Base-by-base conservation (phyloP, 495 filamentous ascomycete species). In the Daldinia grandis region DNA sequence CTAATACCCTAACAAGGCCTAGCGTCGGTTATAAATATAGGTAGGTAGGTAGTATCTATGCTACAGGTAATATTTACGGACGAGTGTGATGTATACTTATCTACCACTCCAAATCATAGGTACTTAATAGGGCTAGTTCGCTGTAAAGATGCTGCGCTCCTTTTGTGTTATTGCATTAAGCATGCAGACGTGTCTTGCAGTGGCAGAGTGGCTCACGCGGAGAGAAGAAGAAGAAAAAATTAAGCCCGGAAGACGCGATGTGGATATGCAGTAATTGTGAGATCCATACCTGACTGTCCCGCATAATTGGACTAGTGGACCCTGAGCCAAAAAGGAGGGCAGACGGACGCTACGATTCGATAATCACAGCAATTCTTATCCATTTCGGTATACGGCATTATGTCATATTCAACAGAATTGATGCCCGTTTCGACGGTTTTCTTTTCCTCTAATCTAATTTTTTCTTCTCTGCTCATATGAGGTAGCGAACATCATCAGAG, bases 131-230 rank as follows among this genome's bases (percentile, higher is more conserved):
- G 7, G 30, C 40, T 47, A 47, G 42, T 6, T 47, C 4, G 12
- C 42, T 24, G 7, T 17, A 44, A 17, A 44, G 19, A 44, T 47
- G 17, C 17, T 21, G 17, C 6, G 42, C 42, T 24, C 7, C 27
- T 17, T 38, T 31, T 12, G 9, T 8, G 4, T 57, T 57, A 57
- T 57, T 57, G 17, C 54, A 35, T 38, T 58, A 42, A 19, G n/a
- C 49, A 28, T 40, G 19, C 28, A 60, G 58, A 58, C 53, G 66
- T 37, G 51, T 68, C 50, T 56, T 55, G 31, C 37, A 37, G 40
- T 31, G 37, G 57, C 51, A 25, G 31, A 65, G 12, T 25, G n/a
- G 25, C 49, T 28, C 47, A 28, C 47, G 25, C 24, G 19, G 47
- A 51, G 47, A 51, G 24, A 28, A 28, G 17, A 17, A 47, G 17